A percentile compares a stretch with the other conserved stretches of the same genome.
These are phyloP conservation scores for Eutrema japonicum DNA, from an alignment of 345 rosid genomes.

Conservation along the genomic window DNA sequence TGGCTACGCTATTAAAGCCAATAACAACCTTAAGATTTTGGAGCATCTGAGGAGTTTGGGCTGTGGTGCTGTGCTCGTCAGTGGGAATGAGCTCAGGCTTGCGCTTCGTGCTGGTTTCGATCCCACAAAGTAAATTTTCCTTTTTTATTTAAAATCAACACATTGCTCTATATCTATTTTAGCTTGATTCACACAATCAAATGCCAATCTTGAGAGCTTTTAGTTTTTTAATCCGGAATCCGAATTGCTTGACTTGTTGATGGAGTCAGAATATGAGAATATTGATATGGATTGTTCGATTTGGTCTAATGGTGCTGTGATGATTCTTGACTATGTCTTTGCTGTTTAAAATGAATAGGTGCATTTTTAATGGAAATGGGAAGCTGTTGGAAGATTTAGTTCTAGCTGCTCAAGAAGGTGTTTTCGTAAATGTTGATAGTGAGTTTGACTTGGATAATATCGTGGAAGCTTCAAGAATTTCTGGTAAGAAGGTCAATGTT, in stretches of 20 bases:
- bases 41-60: constrained; percentile 90
- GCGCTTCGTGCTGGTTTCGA: constrained; percentile 90
- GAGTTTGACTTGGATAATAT: constrained; percentile 94
- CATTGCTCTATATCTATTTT: neutral
- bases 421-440: constrained; percentile 93
- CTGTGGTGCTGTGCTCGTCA: constrained; percentile 92
- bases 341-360: constrained; percentile 49
- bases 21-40: constrained; percentile 88
- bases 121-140: constrained; percentile 64
- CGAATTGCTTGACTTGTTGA: constrained; percentile 11
- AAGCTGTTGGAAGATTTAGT: constrained; percentile 91
- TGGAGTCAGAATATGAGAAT: constrained; percentile 1
- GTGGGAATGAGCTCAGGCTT: constrained; percentile 94
- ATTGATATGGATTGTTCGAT: constrained; percentile 1
- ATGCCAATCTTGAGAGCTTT: neutral
- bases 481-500: constrained; percentile 90
- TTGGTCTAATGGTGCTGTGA: constrained; percentile 2
- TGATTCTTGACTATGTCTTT: constrained; percentile 7
- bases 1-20: constrained; percentile 94
- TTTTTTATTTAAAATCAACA: neutral
- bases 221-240: neutral
- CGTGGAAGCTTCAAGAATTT: constrained; percentile 78
- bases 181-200: neutral
- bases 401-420: constrained; percentile 91
- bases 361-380: constrained; percentile 95